Conservation (phyloP, 176 grass and related monocot genomes). For the Chloris gayana region DNA sequence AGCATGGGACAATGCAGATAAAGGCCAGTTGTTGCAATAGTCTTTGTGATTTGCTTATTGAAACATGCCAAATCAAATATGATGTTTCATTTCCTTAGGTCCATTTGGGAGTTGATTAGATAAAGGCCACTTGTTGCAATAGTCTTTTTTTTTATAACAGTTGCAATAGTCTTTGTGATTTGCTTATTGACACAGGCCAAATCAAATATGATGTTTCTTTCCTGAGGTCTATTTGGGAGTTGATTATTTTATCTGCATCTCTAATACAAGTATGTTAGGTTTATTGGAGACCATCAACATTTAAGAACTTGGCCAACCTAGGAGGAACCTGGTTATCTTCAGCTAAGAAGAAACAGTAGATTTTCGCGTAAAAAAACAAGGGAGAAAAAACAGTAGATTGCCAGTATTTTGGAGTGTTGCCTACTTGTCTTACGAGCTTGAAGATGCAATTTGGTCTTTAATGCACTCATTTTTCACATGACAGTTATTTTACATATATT, state of each 20-base stretch:
- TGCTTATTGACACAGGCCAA: not conserved
- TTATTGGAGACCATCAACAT: not conserved
- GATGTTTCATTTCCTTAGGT: not conserved
- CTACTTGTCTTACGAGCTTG: not conserved
- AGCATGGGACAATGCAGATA: not conserved
- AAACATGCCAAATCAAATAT: not conserved
- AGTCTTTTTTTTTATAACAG: too few species aligned
- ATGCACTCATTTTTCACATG: not conserved
- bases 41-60: slow-evolving; percentile 8
- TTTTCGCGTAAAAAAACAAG: too few species aligned
- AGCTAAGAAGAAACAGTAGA: too few species aligned
- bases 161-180: slow-evolving; percentile 4
- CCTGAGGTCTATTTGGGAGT: not conserved
- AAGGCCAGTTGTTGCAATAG: not conserved
- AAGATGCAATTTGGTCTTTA: slow-evolving; percentile 18
- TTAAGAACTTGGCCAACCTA: not conserved
- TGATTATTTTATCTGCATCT: not conserved
- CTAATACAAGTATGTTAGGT: not conserved
- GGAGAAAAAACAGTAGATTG: not conserved
- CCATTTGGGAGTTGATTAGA: not conserved
- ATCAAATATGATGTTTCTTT: slow-evolving; percentile 7
- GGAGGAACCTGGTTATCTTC: not conserved
- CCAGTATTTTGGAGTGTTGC: not conserved
- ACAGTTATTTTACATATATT: slow-evolving; percentile 2
- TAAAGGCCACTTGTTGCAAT: slow-evolving; percentile 1